Evolutionary conservation across 257 asterid species (phyloP).

Genomic region (Solanum bukasovii): DNA sequence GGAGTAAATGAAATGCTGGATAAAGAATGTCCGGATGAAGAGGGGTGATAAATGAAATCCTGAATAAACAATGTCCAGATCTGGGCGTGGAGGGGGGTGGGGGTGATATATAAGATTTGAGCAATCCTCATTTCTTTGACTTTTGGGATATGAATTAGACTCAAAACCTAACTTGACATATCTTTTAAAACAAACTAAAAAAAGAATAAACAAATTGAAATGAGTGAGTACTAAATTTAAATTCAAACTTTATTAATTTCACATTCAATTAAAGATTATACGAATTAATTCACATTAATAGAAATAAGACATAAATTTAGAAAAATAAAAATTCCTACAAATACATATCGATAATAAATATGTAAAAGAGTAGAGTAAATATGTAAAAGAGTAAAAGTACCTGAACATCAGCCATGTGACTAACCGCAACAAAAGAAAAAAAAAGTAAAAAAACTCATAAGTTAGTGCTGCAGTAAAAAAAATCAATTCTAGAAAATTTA

Average conservation of each 20-base stretch:
- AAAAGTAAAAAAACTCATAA: background rate
- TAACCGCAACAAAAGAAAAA: slow-evolving; percentile 1
- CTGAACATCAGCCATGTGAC: slow-evolving; percentile 39
- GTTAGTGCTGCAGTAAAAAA: background rate
- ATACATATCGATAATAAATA: too few relatives aligned
- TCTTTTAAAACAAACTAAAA: too few relatives aligned
- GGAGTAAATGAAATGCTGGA: too few relatives aligned
- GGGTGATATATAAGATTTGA: background rate
- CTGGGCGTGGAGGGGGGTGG: background rate
- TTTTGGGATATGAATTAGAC: background rate
- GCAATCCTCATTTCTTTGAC: too few relatives aligned
- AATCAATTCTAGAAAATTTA: background rate
- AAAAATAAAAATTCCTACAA: background rate
- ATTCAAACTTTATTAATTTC: too few relatives aligned
- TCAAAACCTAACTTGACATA: too few relatives aligned
- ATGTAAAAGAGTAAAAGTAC: slow-evolving; percentile 5
- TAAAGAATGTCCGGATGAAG: too few relatives aligned
- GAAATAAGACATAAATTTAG: background rate
- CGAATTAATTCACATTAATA: background rate
- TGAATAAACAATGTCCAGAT: too few relatives aligned
- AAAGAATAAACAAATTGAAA: too few relatives aligned
- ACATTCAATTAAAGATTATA: background rate
- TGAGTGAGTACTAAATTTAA: background rate
- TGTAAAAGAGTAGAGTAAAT: background rate
- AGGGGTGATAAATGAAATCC: background rate